Conservation (phyloP, 2,329 filamentous ascomycete genomes). For the Zymoseptoria crescenta region DNA sequence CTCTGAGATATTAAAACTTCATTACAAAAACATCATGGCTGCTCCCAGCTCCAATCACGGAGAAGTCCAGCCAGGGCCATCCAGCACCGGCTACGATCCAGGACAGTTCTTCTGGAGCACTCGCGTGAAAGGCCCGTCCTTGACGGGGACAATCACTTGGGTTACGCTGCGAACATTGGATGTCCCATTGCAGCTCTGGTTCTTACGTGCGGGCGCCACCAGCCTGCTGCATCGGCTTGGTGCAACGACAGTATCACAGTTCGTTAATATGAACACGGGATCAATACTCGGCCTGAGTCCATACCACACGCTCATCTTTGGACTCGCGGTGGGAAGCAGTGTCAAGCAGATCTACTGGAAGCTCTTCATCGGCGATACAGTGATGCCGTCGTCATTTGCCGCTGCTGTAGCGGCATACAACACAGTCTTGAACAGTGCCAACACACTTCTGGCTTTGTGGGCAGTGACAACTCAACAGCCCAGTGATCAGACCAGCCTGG, state of each 20-base stretch:
- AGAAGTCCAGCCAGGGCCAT: neutral
- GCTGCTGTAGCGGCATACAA: conserved; percentile 16
- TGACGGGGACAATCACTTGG: conserved; percentile 15
- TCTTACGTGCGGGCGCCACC: conserved; percentile 10
- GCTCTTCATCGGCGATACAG: conserved; percentile 13
- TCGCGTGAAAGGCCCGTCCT: conserved; percentile 3
- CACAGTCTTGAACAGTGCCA: conserved; percentile 18
- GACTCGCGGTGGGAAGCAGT: conserved; percentile 16
- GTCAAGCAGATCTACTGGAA: conserved; percentile 25
- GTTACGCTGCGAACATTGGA: conserved; percentile 13
- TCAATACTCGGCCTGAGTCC: conserved; percentile 14
- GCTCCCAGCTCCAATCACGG: too few relatives aligned
- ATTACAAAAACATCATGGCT: too few relatives aligned
- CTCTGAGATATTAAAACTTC: too few relatives aligned
- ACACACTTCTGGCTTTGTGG: conserved; percentile 20
- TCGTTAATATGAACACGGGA: neutral
- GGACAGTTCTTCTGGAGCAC: conserved; percentile 4
- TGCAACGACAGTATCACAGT: neutral
- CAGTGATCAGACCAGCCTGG: conserved; percentile 2
- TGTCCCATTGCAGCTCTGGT: conserved; percentile 16
- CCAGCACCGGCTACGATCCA: conserved; percentile 4
- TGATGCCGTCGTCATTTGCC: conserved; percentile 13
- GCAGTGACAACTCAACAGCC: conserved; percentile 14
- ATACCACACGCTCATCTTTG: conserved; percentile 19
- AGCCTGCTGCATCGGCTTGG: conserved; percentile 5